A percentile compares a stretch with the other conserved stretches of the same genome.
Evolutionary conservation across 2,329 filamentous ascomycete species (phyloP).

Genomic region (Ambrosiella cleistominuta): DNA sequence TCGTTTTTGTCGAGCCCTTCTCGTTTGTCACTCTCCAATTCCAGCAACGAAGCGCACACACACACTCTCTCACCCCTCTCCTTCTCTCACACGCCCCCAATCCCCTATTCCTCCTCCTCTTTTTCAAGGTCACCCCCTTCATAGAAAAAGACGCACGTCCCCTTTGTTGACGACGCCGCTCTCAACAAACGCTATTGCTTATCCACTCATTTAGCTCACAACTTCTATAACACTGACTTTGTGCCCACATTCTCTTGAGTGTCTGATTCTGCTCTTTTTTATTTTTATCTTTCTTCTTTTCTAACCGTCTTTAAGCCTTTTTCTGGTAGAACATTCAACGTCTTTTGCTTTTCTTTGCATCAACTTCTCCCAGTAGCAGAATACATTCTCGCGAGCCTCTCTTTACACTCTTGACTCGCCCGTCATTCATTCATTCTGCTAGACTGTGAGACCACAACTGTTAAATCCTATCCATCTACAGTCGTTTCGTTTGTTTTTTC

Average conservation of each 20-base stretch:
- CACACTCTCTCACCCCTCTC: background rate
- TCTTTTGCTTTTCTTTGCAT: slow-evolving; percentile 8
- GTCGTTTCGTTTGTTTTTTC: background rate
- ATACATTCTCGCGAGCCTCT: background rate
- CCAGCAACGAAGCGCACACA: background rate
- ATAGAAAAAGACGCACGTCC: slow-evolving; percentile 3
- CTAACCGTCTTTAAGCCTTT: slow-evolving; percentile 1
- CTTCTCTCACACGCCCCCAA: background rate
- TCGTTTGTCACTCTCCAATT: background rate
- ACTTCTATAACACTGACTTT: slow-evolving; percentile 3
- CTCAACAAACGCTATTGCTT: background rate
- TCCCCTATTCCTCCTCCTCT: background rate
- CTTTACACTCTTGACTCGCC: background rate
- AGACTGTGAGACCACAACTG: background rate
- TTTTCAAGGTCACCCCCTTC: background rate
- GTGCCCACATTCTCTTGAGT: background rate
- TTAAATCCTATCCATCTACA: background rate
- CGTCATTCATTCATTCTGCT: slow-evolving; percentile 4
- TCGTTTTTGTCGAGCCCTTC: background rate
- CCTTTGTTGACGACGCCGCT: slow-evolving; percentile 6
- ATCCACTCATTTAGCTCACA: slow-evolving; percentile 1
- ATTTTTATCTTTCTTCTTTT: slow-evolving; percentile 1
- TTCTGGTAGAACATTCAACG: background rate
- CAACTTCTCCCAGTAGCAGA: background rate
- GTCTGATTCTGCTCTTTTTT: background rate